Conservation (phyloP, 2,329 filamentous ascomycete species). For the Pseudopithomyces maydicus region DNA sequence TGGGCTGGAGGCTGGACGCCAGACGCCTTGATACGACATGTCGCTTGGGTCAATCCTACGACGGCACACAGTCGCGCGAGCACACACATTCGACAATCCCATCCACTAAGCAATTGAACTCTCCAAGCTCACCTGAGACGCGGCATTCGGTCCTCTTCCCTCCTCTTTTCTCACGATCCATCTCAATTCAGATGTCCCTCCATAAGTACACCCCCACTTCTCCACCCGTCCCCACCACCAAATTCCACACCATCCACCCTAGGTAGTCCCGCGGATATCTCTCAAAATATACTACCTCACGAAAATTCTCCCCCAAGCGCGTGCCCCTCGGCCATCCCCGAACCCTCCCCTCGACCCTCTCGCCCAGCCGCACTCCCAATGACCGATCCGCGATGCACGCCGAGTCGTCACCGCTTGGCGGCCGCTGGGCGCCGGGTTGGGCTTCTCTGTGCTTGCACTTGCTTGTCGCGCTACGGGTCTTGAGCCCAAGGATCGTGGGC, state of each 20-base stretch:
- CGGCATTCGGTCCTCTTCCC: no score
- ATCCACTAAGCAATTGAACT: no score
- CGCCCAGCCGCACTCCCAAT: slow-evolving; percentile 37
- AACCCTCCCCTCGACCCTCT: slow-evolving; percentile 35
- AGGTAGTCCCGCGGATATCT: no score
- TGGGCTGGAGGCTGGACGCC: not conserved
- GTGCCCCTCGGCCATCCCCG: slow-evolving; percentile 19
- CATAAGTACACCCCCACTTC: not conserved
- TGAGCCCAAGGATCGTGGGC: not conserved
- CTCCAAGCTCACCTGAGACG: no score
- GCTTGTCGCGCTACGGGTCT: slow-evolving; percentile 30
- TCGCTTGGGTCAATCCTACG: no score
- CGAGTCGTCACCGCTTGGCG: slow-evolving; percentile 31
- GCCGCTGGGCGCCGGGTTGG: slow-evolving; percentile 28
- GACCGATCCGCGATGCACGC: slow-evolving; percentile 10
- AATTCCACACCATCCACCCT: not conserved
- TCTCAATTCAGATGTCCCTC: no score
- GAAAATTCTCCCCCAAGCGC: slow-evolving; percentile 9
- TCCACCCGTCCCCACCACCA: not conserved
- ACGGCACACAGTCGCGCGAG: no score
- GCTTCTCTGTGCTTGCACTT: slow-evolving; percentile 24
- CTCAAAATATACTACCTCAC: not conserved
- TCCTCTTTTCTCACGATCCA: no score
- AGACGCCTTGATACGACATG: no score
- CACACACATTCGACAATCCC: no score